Percentiles rank a stretch among this genome's conserved stretches.
Evolutionary conservation across 129 eudicot species (phyloP).

Genomic region (Saposhnikovia divaricata): DNA sequence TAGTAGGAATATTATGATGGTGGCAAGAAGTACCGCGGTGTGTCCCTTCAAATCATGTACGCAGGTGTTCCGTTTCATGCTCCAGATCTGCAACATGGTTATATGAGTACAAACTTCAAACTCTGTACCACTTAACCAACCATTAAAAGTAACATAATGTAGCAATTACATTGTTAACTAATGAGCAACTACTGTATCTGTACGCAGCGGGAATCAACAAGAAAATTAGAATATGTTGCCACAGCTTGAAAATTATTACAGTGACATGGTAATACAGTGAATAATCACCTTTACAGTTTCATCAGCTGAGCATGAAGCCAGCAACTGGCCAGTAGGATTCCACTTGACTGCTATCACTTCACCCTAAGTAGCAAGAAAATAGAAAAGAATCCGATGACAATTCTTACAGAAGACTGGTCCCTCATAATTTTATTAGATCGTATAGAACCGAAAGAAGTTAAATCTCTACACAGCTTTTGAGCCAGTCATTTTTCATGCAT

Average conservation of each 20-base stretch:
- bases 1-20: too few relatives aligned
- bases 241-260: too few relatives aligned
- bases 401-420: background rate
- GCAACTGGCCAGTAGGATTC: slow-evolving; percentile 82
- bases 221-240: too few relatives aligned
- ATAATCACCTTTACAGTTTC: slow-evolving; percentile 42
- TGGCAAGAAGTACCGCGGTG: slow-evolving; percentile 34
- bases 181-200: too few relatives aligned
- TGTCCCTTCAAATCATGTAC: slow-evolving; percentile 73
- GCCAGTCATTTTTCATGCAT: too few relatives aligned
- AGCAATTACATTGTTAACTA: too few relatives aligned
- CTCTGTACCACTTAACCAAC: background rate
- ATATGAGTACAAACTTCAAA: background rate
- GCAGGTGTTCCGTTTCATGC: slow-evolving; percentile 65
- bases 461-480: too few relatives aligned
- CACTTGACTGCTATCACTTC: slow-evolving; percentile 84
- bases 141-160: too few relatives aligned
- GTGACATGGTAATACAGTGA: background rate
- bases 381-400: background rate
- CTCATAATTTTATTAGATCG: background rate
- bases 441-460: background rate
- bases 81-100: slow-evolving; percentile 44
- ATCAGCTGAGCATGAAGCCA: slow-evolving; percentile 15
- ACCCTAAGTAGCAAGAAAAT: background rate
- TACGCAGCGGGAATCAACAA: too few relatives aligned